Conservation (phyloP, 129 eudicot genomes). For the Calendula officinalis region DNA sequence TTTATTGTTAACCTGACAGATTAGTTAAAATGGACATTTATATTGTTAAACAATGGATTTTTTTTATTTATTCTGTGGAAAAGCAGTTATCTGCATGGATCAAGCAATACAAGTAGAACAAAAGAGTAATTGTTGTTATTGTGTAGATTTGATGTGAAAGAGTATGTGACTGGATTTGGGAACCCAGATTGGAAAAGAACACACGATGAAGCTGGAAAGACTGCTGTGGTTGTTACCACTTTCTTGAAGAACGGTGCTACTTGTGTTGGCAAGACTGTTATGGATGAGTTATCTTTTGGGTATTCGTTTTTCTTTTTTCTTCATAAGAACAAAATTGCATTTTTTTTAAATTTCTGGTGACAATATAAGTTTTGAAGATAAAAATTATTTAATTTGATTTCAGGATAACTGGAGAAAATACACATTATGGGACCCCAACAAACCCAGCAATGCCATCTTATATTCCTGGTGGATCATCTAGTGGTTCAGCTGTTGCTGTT, state of each 20-base stretch:
- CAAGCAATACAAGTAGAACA: slow-evolving; percentile 19
- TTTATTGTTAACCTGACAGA: neutral
- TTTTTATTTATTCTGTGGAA: slow-evolving; percentile 2
- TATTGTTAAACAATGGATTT: neutral
- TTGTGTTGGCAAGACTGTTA: slow-evolving; percentile 77
- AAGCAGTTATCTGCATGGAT: neutral
- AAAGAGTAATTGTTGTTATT: slow-evolving; percentile 9
- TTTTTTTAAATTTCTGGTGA: neutral
- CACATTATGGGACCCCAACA: slow-evolving; percentile 79
- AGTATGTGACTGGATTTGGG: slow-evolving; percentile 78
- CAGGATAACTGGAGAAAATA: slow-evolving; percentile 90
- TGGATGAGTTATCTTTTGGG: slow-evolving; percentile 86
- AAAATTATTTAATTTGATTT: slow-evolving; percentile 3
- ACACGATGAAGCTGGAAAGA: slow-evolving; percentile 71
- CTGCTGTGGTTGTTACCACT: slow-evolving; percentile 65
- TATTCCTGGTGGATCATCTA: slow-evolving; percentile 90
- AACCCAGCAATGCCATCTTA: slow-evolving; percentile 67
- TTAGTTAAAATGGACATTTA: neutral
- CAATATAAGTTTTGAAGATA: neutral
- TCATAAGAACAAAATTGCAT: neutral
- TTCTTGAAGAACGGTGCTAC: slow-evolving; percentile 84
- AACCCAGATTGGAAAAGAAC: slow-evolving; percentile 79
- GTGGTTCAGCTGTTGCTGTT: slow-evolving; percentile 95
- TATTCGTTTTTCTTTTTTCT: slow-evolving; percentile 15
- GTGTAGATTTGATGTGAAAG: slow-evolving; percentile 87